Base-by-base conservation (phyloP, 2,329 filamentous ascomycete species). In the Fonsecaea multimorphosa region DNA sequence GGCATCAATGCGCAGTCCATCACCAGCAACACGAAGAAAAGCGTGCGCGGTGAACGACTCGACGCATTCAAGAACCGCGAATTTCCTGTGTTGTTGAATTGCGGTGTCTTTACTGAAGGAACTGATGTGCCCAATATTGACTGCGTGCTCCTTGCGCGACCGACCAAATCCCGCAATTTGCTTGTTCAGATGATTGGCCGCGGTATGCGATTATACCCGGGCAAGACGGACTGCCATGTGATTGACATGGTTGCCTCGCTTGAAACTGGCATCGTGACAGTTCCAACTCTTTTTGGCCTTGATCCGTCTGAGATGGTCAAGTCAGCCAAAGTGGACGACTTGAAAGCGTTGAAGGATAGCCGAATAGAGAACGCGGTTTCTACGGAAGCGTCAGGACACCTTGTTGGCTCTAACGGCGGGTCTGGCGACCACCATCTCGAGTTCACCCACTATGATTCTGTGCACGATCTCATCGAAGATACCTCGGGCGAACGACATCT, bases 61-160 rank as follows among this genome's bases (percentile, higher is more conserved):
- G 88, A 91, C 34, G 86, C 86, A 1, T 99, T 99, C 78, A 90
- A 86, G 70, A 84, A 81, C 1, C 86, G 88, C 7, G 86, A 93
- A 51, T 98, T 91, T 68, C 92, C 92, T 0, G 92, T 99, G 0
- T 84, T 99, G 14, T 80, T 99, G 58, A 99, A 99, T 76, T 98
- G 95, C 74, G 93, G 93, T 8, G 91, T 99, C 46, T 98, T 97
- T 74, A 98, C 94, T 0, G 95, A 99, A 80, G 95, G 95, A 1
- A 99, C 95, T 0, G 95, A 99, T 74, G 97, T 99, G 34, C 95
- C 96, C 5, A 97, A 96, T 75, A 91, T 99, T 70, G 95, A 99
- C 79, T 98, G 95, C 74, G 87, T 99, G 27, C 76, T 99, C 8
- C 84, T 99, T 8, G 93, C 91, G 2, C 84, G 95, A 27, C 95